Base-by-base conservation (phyloP, 257 asterid genomes). In the Salvia hispanica region DNA sequence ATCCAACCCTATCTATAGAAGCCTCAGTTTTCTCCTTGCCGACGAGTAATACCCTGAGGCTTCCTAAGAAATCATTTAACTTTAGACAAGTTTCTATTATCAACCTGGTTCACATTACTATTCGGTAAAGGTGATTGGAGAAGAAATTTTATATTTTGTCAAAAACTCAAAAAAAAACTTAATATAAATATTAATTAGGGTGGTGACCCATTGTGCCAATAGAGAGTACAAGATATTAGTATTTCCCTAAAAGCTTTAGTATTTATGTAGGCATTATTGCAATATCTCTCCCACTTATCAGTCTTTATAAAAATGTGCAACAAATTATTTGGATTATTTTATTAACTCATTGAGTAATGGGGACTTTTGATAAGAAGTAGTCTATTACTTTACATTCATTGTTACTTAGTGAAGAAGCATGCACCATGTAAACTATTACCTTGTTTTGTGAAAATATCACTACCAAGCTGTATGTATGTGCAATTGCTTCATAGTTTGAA, bases 391-490 rank as follows among this genome's bases (percentile, higher is more conserved):
- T 28, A 28, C 15, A 8, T 6, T 18, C 42, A 56, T 6, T 45
- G n/a, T 58, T 36, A 28, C 39, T 55, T 55, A 11, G 40, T 11
- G 7, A 9, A 34, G 36, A 44, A 58, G 58, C 66, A 65, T 71
- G 56, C 64, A 62, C 62, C 13, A 58, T 14, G 33, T 25, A 47
- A 57, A 60, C 46, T 18, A 15, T 71, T 74, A 87, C 95, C 92
- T 87, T 87, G 74, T 72, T 80, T 68, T 69, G 86, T 71, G 95
- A 85, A 80, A 81, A 83, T 79, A 87, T 79, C 76, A 87, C 58
- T 79, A 83, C 80, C 79, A 87, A 83, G 80, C 89, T 72, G 84
- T 82, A 87, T 64, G 92, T 87, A 77, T 87, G 81, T 59, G 95
- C 89, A 77, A 87, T 80, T 77, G 95, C 92, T 77, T 85, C 92